These are phyloP conservation scores for Rhododendron ovatum DNA, from an alignment of 148 eudicot genomes.

Conservation along the genomic window DNA sequence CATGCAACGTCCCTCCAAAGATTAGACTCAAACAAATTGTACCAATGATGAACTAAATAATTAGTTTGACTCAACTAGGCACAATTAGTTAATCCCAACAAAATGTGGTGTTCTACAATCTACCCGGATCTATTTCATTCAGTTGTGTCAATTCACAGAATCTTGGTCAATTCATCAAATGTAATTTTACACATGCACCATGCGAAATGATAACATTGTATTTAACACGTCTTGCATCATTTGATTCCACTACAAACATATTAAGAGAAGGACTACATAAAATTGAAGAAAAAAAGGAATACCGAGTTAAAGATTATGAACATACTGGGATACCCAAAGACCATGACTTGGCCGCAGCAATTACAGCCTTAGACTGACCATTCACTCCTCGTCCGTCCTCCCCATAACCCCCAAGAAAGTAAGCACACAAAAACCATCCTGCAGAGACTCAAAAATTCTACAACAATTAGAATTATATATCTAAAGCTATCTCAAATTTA, in stretches of 20 bases:
- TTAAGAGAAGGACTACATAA: neutral
- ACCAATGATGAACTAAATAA: no score
- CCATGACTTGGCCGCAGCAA: slow-evolving; percentile 88
- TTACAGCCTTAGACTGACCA: slow-evolving; percentile 65
- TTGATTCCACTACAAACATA: neutral
- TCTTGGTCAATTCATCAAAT: neutral
- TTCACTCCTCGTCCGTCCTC: slow-evolving; percentile 87
- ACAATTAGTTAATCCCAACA: neutral
- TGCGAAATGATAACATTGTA: neutral
- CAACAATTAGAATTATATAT: neutral
- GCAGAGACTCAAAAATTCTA: slow-evolving; percentile 3
- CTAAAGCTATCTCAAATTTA: neutral
- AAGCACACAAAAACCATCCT: slow-evolving; percentile 96
- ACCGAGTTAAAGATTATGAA: neutral
- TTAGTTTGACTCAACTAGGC: neutral
- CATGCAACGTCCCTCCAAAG: neutral
- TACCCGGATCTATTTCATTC: neutral
- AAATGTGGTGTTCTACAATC: neutral
- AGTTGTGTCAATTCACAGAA: neutral
- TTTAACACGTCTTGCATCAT: neutral
- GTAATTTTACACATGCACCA: neutral
- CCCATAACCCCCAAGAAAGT: slow-evolving; percentile 85
- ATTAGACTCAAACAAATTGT: neutral
- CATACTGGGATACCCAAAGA: slow-evolving; percentile 80
- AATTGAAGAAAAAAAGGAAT: neutral